Conservation (phyloP, 139 green algal genomes). For the Diplosphaera chodatii region DNA sequence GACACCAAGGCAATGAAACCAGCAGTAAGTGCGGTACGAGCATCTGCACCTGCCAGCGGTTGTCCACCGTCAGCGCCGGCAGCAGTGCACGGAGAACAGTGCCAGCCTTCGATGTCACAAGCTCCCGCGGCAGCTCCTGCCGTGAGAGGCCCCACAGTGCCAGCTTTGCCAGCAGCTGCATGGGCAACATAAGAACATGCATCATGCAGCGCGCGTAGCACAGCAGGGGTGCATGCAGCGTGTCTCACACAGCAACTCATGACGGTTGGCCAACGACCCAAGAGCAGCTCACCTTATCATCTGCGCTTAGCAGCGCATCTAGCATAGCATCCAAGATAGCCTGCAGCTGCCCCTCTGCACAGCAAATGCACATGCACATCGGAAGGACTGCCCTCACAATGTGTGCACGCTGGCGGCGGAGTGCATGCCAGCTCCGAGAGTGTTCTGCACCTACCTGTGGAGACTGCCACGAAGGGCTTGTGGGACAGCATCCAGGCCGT, state of each 20-base stretch:
- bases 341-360: neutral
- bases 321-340: neutral
- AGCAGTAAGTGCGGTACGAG: too few species aligned
- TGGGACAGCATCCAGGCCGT: neutral
- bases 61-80: neutral
- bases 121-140: neutral
- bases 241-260: too few species aligned
- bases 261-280: too few species aligned
- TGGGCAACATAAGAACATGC: too few species aligned
- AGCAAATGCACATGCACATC: too few species aligned
- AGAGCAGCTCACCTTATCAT: neutral
- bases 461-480: neutral
- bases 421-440: too few species aligned
- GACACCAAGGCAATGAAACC: too few species aligned
- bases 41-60: neutral
- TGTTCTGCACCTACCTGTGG: too few species aligned
- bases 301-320: neutral
- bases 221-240: too few species aligned
- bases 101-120: neutral
- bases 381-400: too few species aligned
- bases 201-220: too few species aligned
- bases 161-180: neutral
- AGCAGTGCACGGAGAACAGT: neutral
- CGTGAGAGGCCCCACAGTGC: neutral
- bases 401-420: too few species aligned